Evolutionary conservation across 139 green algal species (phyloP).

Genomic region (Volvox reticuliferus): DNA sequence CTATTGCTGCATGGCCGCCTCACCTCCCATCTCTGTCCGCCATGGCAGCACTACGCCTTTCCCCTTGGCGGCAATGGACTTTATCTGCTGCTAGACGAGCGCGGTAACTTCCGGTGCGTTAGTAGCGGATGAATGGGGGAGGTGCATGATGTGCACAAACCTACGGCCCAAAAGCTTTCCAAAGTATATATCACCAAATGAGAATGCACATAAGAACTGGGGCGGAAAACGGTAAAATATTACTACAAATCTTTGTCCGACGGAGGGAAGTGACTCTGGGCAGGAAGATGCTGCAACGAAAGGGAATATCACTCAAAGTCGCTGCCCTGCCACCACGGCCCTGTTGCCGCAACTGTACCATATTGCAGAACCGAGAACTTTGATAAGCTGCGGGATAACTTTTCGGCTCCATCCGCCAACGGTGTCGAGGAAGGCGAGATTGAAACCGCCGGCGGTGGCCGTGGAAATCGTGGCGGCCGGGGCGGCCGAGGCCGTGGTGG

Average conservation of each 20-base stretch:
- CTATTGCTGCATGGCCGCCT: background rate
- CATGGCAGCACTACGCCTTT: constrained; percentile 59
- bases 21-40: background rate
- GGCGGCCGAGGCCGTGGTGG: background rate
- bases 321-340: no score
- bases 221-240: no score
- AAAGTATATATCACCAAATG: no score
- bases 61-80: constrained; percentile 82
- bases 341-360: no score
- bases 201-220: no score
- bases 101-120: constrained; percentile 52
- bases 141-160: no score
- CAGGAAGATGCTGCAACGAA: no score
- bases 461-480: background rate
- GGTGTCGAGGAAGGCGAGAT: background rate
- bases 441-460: background rate
- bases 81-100: constrained; percentile 76
- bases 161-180: no score
- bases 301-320: no score
- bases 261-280: no score
- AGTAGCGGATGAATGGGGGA: no score
- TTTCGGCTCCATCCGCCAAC: background rate
- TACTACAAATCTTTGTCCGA: no score
- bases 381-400: constrained; percentile 7
- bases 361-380: constrained; percentile 49